These are phyloP conservation scores for Malus sieversii DNA, from an alignment of 306 rosid genomes.

Conservation along the genomic window DNA sequence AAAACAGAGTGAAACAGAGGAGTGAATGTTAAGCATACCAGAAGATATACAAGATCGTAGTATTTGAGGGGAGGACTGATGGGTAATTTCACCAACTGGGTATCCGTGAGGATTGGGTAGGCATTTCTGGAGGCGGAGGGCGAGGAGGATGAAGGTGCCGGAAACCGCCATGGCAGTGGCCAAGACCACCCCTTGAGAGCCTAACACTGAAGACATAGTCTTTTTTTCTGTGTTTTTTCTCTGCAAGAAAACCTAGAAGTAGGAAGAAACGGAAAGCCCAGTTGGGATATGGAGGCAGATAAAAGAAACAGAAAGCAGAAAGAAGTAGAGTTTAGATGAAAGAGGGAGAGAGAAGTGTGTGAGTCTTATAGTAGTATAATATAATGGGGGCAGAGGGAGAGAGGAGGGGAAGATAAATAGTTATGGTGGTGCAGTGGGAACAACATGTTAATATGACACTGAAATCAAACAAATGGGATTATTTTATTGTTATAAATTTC, in stretches of 20 bases:
- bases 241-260: background rate
- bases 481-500: background rate
- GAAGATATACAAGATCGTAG: conserved; percentile 79
- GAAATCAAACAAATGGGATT: background rate
- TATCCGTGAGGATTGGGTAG: conserved; percentile 28
- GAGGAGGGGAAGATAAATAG: conserved; percentile 5
- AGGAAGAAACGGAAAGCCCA: background rate
- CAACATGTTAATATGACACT: conserved; percentile 1
- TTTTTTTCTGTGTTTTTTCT: background rate
- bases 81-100: conserved; percentile 17
- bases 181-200: conserved; percentile 72
- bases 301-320: background rate
- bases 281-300: background rate
- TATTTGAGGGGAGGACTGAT: conserved; percentile 29
- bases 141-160: conserved; percentile 85
- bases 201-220: conserved; percentile 50
- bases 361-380: background rate
- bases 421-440: conserved; percentile 12
- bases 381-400: background rate
- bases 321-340: conserved; percentile 1
- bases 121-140: conserved; percentile 62
- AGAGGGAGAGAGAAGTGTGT: background rate
- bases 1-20: background rate
- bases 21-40: conserved; percentile 34
- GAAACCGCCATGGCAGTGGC: conserved; percentile 99